phyloP scores from a whole-genome alignment of 2,329 filamentous ascomycete genomes.

The Hymenotorrendiella dingleyae region DNA sequence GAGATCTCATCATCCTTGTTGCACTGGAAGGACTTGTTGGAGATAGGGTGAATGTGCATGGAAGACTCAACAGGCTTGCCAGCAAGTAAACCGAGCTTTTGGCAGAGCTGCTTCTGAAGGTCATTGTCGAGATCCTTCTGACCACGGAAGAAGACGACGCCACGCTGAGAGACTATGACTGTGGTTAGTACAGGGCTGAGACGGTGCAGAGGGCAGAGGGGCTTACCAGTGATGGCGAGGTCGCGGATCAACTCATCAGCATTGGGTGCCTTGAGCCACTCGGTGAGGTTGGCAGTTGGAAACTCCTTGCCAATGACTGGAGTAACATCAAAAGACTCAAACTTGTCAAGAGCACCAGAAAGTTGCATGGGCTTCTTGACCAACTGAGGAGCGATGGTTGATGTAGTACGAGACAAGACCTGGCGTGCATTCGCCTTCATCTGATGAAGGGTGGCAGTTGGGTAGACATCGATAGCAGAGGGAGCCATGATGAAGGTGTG shows the following conservation, averaged over 20 bases:
- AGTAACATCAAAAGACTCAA: constrained; percentile 52
- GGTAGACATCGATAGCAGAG: constrained; percentile 15
- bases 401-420: constrained; percentile 8
- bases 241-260: constrained; percentile 59
- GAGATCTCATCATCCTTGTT: constrained; percentile 52
- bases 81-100: constrained; percentile 47
- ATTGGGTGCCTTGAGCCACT: constrained; percentile 55
- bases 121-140: constrained; percentile 41
- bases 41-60: constrained; percentile 53
- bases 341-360: constrained; percentile 31
- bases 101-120: constrained; percentile 43
- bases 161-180: constrained; percentile 52
- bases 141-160: constrained; percentile 49
- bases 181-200: neutral
- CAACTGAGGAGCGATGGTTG: constrained; percentile 7
- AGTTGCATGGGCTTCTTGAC: constrained; percentile 10
- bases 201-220: constrained; percentile 38
- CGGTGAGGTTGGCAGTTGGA: constrained; percentile 50
- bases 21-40: constrained; percentile 30
- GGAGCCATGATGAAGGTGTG: constrained; percentile 12
- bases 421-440: constrained; percentile 14
- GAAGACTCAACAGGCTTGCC: constrained; percentile 50
- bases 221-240: constrained; percentile 41
- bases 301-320: constrained; percentile 59
- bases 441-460: constrained; percentile 9